Evolutionary conservation across 176 grass and related monocot species (phyloP).

Genomic region (Tuctoria greenei): DNA sequence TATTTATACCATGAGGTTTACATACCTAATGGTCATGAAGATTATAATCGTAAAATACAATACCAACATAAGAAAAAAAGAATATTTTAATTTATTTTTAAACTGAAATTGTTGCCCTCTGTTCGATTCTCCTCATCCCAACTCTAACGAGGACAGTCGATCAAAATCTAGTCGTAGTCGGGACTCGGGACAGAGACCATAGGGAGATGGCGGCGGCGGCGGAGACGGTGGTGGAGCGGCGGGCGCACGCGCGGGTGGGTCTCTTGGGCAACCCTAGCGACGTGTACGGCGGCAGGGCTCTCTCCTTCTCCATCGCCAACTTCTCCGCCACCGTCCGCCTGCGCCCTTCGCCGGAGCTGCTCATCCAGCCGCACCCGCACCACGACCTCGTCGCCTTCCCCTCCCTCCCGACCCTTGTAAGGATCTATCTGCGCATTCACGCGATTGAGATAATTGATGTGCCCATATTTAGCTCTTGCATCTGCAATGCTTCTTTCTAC

Average conservation of each 20-base stretch:
- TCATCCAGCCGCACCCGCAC: conserved; percentile 64
- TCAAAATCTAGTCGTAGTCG: too few species aligned
- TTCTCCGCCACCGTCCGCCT: conserved; percentile 73
- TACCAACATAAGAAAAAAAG: too few species aligned
- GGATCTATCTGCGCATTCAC: not conserved
- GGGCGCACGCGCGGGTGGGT: conserved; percentile 56
- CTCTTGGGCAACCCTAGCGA: conserved; percentile 91
- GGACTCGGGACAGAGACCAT: too few species aligned
- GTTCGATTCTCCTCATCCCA: too few species aligned
- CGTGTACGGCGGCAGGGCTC: conserved; percentile 55
- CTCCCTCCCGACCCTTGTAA: conserved; percentile 58
- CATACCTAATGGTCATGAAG: too few species aligned
- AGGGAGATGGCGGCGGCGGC: not conserved
- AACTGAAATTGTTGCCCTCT: too few species aligned
- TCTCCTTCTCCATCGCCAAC: conserved; percentile 68
- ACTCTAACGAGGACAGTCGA: too few species aligned
- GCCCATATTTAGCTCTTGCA: not conserved
- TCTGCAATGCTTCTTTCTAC: not conserved
- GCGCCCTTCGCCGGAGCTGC: conserved; percentile 46
- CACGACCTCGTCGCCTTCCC: conserved; percentile 76
- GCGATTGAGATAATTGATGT: not conserved
- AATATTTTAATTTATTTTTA: too few species aligned
- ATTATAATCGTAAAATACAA: too few species aligned
- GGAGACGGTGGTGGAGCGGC: conserved; percentile 38
- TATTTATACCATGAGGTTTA: too few species aligned